Evolutionary conservation across 2,329 filamentous ascomycete genomes (phyloP).

Genomic region (Aspergillus fumigatiaffinis): DNA sequence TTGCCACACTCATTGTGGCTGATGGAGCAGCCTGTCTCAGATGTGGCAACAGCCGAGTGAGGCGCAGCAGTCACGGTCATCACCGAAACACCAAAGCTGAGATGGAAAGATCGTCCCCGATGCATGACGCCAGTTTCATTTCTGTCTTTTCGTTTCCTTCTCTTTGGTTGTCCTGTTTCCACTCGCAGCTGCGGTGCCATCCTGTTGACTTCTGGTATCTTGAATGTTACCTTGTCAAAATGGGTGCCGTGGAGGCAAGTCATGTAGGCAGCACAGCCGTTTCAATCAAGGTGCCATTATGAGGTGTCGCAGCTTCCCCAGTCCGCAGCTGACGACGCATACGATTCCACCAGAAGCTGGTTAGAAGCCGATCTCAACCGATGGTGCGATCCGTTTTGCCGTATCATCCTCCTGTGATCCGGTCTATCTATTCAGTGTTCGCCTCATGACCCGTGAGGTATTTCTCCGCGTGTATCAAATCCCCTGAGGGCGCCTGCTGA

Average conservation of each 20-base stretch:
- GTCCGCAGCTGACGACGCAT: neutral
- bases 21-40: neutral
- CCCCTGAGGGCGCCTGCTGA: constrained; percentile 18
- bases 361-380: constrained; percentile 14
- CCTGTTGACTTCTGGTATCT: neutral
- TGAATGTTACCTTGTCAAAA: neutral
- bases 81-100: neutral
- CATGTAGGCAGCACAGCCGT: neutral
- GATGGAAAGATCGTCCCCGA: neutral
- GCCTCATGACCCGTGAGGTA: constrained; percentile 10
- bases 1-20: neutral
- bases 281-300: neutral
- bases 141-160: neutral
- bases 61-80: neutral
- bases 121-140: neutral
- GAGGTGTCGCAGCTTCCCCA: neutral
- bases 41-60: neutral
- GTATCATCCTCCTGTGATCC: constrained; percentile 1
- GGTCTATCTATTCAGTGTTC: constrained; percentile 4
- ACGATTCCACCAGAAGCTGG: neutral
- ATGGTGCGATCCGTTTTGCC: constrained; percentile 8
- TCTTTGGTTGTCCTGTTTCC: neutral
- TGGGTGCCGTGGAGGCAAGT: neutral
- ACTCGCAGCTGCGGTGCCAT: neutral
- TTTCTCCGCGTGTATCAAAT: constrained; percentile 11